Evolutionary conservation across 345 rosid species (phyloP), one percentile per base, ranked within the genome.

Genomic region (Pseudoturritis turrita): DNA sequence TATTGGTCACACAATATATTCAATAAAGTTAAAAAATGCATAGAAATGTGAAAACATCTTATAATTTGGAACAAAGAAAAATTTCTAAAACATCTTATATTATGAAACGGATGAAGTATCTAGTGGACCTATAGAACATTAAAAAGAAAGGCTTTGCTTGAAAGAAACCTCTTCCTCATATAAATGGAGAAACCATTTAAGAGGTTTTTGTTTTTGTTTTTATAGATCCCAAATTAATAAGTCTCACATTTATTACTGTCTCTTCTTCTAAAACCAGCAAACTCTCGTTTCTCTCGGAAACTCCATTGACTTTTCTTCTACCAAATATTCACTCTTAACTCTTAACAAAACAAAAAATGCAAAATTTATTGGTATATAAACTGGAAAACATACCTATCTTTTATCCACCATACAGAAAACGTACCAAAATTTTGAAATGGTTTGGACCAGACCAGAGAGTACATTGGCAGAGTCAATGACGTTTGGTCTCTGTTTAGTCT

Each of bases 141-240:
- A 75, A 69, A 68, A 75, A 66, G 29, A 45, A 71, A 40, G 22
- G 44, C 69, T 53, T 87, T 83, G 89, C 84, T 87, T 87, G 86
- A 51, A 87, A 85, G 86, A 43, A 87, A 82, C 87, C 56, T 41
- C 79, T 78, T 53, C 66, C 68, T 43, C 58, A 33, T 59, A 51
- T 67, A 74, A 73, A 65, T 57, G 67, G 18, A 65, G 72, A 73
- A 65, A 73, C 52, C 14, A 33, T 56, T 56, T 23, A 54, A 10
- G 43, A 65, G 44, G 13, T 9, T 28, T 12, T 28, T n/a, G n/a
- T 46, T 18, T 44, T 12, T 35, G 26, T 21, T 33, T 29, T 64
- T 47, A n/a, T 57, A 39, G 55, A 40, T 65, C 44, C 56, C 56
- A 53, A 73, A 46, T 56, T 56, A 28, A 28, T 28, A 65, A 66